phyloP scores from a whole-genome alignment of 495 filamentous ascomycete genomes.

The Acidomyces sp. region DNA sequence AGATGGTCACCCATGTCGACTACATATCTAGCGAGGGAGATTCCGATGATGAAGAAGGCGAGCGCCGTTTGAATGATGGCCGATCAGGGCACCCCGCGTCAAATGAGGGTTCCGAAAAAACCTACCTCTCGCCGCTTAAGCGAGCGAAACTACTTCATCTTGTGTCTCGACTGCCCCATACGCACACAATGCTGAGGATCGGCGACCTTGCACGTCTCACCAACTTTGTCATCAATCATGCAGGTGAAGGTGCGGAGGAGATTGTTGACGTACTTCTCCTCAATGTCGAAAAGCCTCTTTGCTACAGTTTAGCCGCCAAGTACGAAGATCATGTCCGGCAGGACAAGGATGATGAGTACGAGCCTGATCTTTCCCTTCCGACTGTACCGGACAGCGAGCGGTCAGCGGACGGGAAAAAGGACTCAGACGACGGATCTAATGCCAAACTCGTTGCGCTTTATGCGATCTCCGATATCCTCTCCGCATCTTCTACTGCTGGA shows the following conservation, averaged over 20 bases:
- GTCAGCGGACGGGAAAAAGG: constrained; percentile 32
- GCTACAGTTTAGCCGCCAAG: constrained; percentile 38
- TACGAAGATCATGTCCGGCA: constrained; percentile 29
- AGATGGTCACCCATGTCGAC: constrained; percentile 69
- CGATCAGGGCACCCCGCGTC: too few relatives aligned
- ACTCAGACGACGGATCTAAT: constrained; percentile 50
- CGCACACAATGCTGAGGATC: constrained; percentile 58
- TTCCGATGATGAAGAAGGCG: constrained; percentile 58
- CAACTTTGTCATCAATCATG: constrained; percentile 80
- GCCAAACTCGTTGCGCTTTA: constrained; percentile 75
- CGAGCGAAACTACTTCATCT: constrained; percentile 73
- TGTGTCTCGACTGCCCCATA: constrained; percentile 66
- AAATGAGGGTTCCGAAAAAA: constrained; percentile 43
- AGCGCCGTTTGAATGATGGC: constrained; percentile 34
- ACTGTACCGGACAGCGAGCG: neutral
- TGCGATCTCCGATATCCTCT: constrained; percentile 77
- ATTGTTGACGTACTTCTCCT: constrained; percentile 74
- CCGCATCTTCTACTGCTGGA: constrained; percentile 66
- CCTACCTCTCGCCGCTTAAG: constrained; percentile 71
- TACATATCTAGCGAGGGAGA: constrained; percentile 85
- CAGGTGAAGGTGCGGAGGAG: constrained; percentile 67
- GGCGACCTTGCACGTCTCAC: constrained; percentile 80
- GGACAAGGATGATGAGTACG: constrained; percentile 30
- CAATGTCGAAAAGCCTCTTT: constrained; percentile 63
- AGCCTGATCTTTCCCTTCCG: constrained; percentile 23